Base-by-base conservation (phyloP, 2,329 filamentous ascomycete genomes). In the Hypoxylon sp. region DNA sequence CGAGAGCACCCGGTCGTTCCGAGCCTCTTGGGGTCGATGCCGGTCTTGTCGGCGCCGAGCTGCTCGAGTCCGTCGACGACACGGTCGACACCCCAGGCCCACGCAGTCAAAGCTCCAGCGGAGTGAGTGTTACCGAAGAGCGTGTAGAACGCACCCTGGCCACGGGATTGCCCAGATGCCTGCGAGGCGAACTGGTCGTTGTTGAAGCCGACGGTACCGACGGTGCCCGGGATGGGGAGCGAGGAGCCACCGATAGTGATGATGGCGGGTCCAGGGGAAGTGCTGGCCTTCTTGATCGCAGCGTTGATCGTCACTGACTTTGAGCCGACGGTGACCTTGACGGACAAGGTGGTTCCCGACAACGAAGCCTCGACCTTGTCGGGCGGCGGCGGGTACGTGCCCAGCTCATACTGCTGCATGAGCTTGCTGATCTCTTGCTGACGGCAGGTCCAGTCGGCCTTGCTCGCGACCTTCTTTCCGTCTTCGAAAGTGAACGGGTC, bases 1-100 rank as follows among this genome's bases (percentile, higher is more conserved):
- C 87, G 84, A 55, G 85, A 89, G 80, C 87, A 90, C 4, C 87
- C 87, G 12, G 86, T 89, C 1, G 89, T 86, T 49, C 85, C 87
- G 18, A 87, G 75, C 2, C 78, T 79, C 36, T 73, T 79, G 22
- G 80, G 70, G 74, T 86, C 81, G 73, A 89, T 87, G 38, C 79
- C 79, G 2, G 81, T 79, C 20, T 80, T 81, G 11, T 73, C 74
- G 14, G 76, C 71, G 12, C 79, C 78, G 42, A 83, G 77, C 73
- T 81, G 78, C 78, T 88, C 86, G 36, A 89, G 79, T 14, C 81
- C 85, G 73, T 89, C 87, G 51, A 89, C 83, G 68, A 89, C 80
- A 53, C 86, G 84, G 70, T 84, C 83, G 2, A 88, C 85, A 59
- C 84, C 87, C 86, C 87, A 89, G 7, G 86, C 84, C 87, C 87